phyloP scores from a whole-genome alignment of 345 rosid genomes.

The Litchi chinensis region DNA sequence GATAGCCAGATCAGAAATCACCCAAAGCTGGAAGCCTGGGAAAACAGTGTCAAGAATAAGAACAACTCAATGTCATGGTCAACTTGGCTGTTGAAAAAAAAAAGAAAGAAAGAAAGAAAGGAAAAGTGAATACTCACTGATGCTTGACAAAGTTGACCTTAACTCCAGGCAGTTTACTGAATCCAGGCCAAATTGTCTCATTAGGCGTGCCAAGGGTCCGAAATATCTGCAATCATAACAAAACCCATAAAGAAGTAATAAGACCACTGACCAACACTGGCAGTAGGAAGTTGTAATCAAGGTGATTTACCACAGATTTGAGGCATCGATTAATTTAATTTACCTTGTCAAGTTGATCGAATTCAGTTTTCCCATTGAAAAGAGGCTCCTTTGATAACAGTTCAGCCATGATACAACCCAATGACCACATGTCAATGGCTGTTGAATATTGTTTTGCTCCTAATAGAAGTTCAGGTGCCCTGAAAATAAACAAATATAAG shows the following conservation, averaged over 20 bases:
- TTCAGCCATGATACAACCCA: conserved; percentile 99
- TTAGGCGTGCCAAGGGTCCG: conserved; percentile 91
- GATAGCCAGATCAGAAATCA: conserved; percentile 80
- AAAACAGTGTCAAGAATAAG: conserved; percentile 63
- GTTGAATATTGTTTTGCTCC: conserved; percentile 96
- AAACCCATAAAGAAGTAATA: neutral
- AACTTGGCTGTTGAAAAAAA: conserved; percentile 26
- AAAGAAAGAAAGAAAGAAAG: neutral
- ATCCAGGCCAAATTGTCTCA: conserved; percentile 97
- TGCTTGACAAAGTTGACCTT: conserved; percentile 99
- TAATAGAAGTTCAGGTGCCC: conserved; percentile 99
- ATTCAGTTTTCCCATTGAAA: conserved; percentile 93
- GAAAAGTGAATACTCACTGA: conserved; percentile 65
- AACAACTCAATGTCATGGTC: conserved; percentile 33
- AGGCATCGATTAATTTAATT: conserved; percentile 13
- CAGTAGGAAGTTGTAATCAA: conserved; percentile 7
- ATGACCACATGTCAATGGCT: conserved; percentile 99
- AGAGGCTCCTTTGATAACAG: conserved; percentile 81
- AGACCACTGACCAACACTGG: conserved; percentile 3
- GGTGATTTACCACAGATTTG: neutral
- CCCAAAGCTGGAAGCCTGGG: conserved; percentile 94
- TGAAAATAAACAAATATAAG: conserved; percentile 34
- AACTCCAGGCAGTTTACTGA: conserved; percentile 90
- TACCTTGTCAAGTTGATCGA: conserved; percentile 99
- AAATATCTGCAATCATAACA: conserved; percentile 63